Evolutionary conservation across 345 rosid genomes (phyloP), one percentile per base, ranked within the genome.

Genomic region (Salix suchowensis): DNA sequence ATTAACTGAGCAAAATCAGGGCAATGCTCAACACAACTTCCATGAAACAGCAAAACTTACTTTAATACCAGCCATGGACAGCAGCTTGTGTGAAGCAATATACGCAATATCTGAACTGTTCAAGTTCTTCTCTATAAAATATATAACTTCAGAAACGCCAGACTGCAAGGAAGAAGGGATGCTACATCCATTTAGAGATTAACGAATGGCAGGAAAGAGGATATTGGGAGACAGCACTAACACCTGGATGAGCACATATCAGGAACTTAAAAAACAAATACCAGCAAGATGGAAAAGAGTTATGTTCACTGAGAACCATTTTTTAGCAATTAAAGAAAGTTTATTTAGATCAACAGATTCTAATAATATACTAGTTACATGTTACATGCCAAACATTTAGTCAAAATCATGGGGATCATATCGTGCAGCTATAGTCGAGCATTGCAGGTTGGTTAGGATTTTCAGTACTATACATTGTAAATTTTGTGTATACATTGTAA

Each of bases 31-130:
- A 68, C 21, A 54, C 13, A n/a, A 39, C 61, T 18, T 37, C 19
- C 52, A 66, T 34, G 34, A 74, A 62, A 16, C 23, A 65, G 21
- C 55, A 61, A 69, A 50, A 79, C 87, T 89, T 90, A 93, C 97
- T 80, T 88, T 88, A 73, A 95, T 78, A 77, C 94, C 93, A 68
- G 98, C 97, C 95, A 94, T 86, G 39, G 89, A 82, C 75, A 95
- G 81, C 72, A 95, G 91, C 83, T 86, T 93, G 86, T 86, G 93
- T 34, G 98, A 95, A 64, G 98, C 98, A 70, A 84, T 32, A 73
- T 91, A 93, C 6, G 82, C 74, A n/a, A 82, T 68, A 54, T 91
- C 89, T 34, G 93, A 80, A 73, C 76, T 77, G 24, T 80, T 83
- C 69, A 78, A 70, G 85, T 84, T 86, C 87, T 93, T 93, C 84